Evolutionary conservation across 345 rosid species (phyloP).

Genomic region (Brassica cretica): DNA sequence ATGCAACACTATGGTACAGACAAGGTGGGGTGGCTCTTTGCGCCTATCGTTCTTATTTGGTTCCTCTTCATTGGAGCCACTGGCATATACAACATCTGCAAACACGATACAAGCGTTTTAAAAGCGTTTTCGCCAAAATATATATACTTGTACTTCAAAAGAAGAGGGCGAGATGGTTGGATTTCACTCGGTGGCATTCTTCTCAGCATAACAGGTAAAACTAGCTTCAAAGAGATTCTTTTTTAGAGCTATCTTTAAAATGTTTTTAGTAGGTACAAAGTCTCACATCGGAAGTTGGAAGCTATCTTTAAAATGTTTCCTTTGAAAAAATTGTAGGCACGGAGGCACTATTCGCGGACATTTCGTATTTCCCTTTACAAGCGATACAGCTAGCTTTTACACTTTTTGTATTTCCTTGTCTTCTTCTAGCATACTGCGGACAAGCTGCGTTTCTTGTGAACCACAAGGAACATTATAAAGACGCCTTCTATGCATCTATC

Average conservation of each 20-base stretch:
- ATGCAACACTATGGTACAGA: slow-evolving; percentile 94
- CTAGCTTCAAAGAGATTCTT: not conserved
- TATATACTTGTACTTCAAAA: slow-evolving; percentile 67
- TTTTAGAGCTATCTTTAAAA: not conserved
- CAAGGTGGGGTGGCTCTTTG: slow-evolving; percentile 94
- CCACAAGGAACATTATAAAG: slow-evolving; percentile 52
- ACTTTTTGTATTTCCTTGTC: slow-evolving; percentile 88
- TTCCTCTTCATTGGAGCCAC: slow-evolving; percentile 85
- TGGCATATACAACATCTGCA: slow-evolving; percentile 76
- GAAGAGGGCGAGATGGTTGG: slow-evolving; percentile 67
- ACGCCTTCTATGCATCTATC: slow-evolving; percentile 85
- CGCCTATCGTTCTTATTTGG: slow-evolving; percentile 91
- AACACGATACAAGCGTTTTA: slow-evolving; percentile 64
- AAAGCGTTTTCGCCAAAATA: slow-evolving; percentile 87
- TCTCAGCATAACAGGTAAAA: slow-evolving; percentile 86
- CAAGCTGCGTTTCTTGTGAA: slow-evolving; percentile 92
- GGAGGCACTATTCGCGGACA: not conserved
- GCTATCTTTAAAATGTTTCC: not conserved
- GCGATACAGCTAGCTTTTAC: slow-evolving; percentile 92
- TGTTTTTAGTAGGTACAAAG: not conserved
- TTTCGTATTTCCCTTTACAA: slow-evolving; percentile 48
- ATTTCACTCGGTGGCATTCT: slow-evolving; percentile 90
- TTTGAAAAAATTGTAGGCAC: not conserved
- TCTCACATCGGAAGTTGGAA: not conserved
- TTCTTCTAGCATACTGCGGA: slow-evolving; percentile 89